Evolutionary conservation across 257 asterid species (phyloP).

Genomic region (Salvia miltiorrhiza): DNA sequence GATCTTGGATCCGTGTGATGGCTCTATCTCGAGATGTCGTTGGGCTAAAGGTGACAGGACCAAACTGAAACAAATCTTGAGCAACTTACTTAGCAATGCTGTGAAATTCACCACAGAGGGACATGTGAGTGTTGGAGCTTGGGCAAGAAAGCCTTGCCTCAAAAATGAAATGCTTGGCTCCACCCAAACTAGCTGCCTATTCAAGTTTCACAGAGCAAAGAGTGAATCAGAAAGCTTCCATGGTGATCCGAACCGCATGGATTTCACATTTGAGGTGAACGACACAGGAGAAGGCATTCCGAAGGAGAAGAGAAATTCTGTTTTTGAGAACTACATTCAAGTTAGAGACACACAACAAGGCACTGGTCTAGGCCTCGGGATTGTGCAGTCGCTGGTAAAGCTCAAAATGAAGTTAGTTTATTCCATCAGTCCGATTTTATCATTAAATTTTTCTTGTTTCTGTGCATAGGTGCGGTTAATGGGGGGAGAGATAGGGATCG

Average conservation of each 20-base stretch:
- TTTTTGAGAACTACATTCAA: conserved; percentile 81
- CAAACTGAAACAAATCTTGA: conserved; percentile 61
- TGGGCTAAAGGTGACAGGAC: conserved; percentile 67
- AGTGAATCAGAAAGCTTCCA: conserved; percentile 29
- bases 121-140: conserved; percentile 51
- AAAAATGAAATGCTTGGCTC: conserved; percentile 36
- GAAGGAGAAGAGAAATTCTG: conserved; percentile 50
- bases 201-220: conserved; percentile 15
- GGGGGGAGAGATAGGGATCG: conserved; percentile 72
- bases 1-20: too few species aligned
- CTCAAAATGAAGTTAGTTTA: too few species aligned
- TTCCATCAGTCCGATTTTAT: too few species aligned
- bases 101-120: conserved; percentile 75
- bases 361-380: conserved; percentile 80
- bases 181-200: conserved; percentile 18
- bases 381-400: conserved; percentile 74
- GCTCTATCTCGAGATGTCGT: too few species aligned
- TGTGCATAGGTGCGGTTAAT: conserved; percentile 56
- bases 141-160: conserved; percentile 50
- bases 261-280: conserved; percentile 59
- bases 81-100: conserved; percentile 71
- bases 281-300: conserved; percentile 86
- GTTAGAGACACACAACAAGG: conserved; percentile 67
- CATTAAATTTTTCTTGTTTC: not conserved
- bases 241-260: conserved; percentile 47